phyloP scores from a whole-genome alignment of 208 protist genomes.

The Porcisia deanei region DNA sequence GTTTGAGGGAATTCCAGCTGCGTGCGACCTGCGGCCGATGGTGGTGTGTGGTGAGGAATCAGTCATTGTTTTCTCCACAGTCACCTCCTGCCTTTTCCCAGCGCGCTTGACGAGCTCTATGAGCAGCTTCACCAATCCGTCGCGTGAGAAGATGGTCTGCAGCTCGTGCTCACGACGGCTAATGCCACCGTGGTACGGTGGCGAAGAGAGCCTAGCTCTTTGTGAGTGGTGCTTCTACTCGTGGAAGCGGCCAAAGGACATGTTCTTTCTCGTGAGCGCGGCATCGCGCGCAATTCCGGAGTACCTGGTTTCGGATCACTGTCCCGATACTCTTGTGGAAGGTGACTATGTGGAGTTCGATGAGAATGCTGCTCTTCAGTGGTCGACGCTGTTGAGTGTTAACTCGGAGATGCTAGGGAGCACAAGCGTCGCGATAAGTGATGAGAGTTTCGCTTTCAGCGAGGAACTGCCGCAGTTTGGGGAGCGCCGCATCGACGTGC shows the following conservation, averaged over 20 bases:
- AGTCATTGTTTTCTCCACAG: constrained; percentile 82
- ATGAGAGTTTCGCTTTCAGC: constrained; percentile 65
- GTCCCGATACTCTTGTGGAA: constrained; percentile 46
- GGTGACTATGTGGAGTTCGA: constrained; percentile 78
- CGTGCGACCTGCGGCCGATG: constrained; percentile 58
- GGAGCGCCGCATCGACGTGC: constrained; percentile 60
- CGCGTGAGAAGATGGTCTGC: constrained; percentile 25
- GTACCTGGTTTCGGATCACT: constrained; percentile 66
- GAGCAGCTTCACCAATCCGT: constrained; percentile 48
- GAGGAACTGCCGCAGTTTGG: constrained; percentile 52
- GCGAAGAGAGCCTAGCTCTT: constrained; percentile 60
- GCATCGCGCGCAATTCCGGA: constrained; percentile 34
- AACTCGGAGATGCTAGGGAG: constrained; percentile 61
- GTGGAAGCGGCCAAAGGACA: constrained; percentile 75
- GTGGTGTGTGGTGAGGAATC: constrained; percentile 67
- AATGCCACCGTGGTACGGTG: constrained; percentile 60
- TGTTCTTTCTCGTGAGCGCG: constrained; percentile 55
- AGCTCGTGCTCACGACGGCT: constrained; percentile 31
- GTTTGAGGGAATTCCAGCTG: constrained; percentile 67
- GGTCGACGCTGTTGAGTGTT: constrained; percentile 66
- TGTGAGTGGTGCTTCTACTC: constrained; percentile 80
- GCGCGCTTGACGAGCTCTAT: constrained; percentile 66
- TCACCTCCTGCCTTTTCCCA: constrained; percentile 69
- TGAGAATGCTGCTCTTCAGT: constrained; percentile 67
- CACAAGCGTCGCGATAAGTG: constrained; percentile 46